phyloP scores from a whole-genome alignment of 73 alveolate species.

The Stentor coeruleus region DNA sequence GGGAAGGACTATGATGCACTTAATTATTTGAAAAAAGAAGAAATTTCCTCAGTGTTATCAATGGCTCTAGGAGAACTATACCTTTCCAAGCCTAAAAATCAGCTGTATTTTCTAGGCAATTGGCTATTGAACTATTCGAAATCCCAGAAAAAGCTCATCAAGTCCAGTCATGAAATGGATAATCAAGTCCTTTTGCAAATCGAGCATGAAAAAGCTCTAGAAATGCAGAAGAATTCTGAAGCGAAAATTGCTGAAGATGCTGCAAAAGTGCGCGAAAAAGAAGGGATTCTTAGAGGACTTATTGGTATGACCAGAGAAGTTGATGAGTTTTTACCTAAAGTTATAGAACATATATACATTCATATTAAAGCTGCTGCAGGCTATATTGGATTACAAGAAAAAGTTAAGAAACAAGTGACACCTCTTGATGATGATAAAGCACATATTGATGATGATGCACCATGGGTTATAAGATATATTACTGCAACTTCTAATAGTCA shows the following conservation, averaged over 20 bases:
- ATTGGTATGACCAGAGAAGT: constrained; percentile 29
- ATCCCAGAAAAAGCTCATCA: constrained; percentile 27
- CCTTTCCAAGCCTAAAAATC: constrained; percentile 58
- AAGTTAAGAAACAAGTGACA: constrained; percentile 44
- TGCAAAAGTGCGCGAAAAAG: neutral
- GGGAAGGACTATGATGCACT: constrained; percentile 53
- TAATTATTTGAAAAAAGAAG: constrained; percentile 54
- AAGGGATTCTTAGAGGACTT: neutral
- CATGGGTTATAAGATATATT: constrained; percentile 51
- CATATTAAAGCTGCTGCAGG: constrained; percentile 74
- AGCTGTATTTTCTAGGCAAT: constrained; percentile 71
- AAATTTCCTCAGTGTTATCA: constrained; percentile 60
- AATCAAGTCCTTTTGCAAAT: neutral
- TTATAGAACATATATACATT: constrained; percentile 44
- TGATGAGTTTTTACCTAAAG: constrained; percentile 32
- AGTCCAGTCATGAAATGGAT: neutral
- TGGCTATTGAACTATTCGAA: constrained; percentile 63
- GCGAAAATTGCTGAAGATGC: neutral
- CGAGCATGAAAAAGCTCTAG: constrained; percentile 1
- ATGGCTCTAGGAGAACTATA: constrained; percentile 61
- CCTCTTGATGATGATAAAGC: constrained; percentile 81
- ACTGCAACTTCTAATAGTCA: constrained; percentile 52
- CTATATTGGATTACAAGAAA: constrained; percentile 63
- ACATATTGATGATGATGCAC: constrained; percentile 64
- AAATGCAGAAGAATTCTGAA: neutral